phyloP scores from a whole-genome alignment of 108 stramenopile genomes.

The Parietichytrium sp. region DNA sequence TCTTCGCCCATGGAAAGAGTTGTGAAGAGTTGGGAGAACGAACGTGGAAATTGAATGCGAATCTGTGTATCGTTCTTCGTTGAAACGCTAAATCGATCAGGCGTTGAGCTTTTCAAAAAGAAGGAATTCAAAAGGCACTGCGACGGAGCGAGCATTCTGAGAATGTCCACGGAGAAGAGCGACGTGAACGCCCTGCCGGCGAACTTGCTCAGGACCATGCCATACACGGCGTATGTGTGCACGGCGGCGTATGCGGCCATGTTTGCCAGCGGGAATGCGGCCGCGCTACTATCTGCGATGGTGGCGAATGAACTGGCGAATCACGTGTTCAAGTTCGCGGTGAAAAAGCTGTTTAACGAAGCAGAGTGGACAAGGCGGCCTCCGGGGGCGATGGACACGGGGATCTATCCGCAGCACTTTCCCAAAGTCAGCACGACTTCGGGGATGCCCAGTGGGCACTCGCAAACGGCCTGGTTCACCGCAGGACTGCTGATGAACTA shows the following conservation, averaged over 20 bases:
- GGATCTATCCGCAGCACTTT: slow-evolving; percentile 4
- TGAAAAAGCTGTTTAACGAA: neutral
- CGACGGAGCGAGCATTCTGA: too few species aligned
- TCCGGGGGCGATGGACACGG: slow-evolving; percentile 27
- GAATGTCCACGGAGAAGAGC: slow-evolving; percentile 14
- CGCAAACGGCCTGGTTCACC: slow-evolving; percentile 31
- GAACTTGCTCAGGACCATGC: slow-evolving; percentile 15
- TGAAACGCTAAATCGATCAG: too few species aligned
- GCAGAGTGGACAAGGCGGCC: neutral
- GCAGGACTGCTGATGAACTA: neutral
- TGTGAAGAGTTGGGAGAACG: too few species aligned
- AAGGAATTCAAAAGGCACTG: too few species aligned
- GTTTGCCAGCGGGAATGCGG: neutral
- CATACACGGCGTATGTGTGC: neutral
- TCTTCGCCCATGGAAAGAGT: too few species aligned
- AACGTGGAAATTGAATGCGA: too few species aligned
- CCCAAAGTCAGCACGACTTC: slow-evolving; percentile 37
- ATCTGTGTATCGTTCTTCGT: too few species aligned
- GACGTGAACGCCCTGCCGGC: neutral
- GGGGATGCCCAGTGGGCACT: slow-evolving; percentile 25
- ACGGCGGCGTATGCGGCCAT: slow-evolving; percentile 10
- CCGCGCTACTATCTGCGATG: neutral
- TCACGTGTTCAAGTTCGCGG: neutral
- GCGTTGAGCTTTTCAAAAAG: too few species aligned
- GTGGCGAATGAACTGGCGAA: neutral